phyloP scores from a whole-genome alignment of 2,329 filamentous ascomycete genomes.

The Sclerotinia trifoliorum region DNA sequence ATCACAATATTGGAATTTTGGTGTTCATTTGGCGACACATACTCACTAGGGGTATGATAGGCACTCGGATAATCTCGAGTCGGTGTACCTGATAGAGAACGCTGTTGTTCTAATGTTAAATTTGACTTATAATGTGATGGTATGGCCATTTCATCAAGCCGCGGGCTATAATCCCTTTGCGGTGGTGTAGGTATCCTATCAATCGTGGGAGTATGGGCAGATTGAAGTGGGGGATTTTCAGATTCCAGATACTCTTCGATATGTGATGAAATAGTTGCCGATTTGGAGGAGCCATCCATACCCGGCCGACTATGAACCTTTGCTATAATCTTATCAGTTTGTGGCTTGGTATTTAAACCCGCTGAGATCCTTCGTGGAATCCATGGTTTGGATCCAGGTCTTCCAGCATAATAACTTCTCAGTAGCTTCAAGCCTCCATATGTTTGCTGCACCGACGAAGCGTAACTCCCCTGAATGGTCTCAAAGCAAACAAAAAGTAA shows the following conservation, averaged over 20 bases:
- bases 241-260: constrained; percentile 33
- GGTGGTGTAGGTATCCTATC: constrained; percentile 12
- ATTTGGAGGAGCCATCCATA: constrained; percentile 28
- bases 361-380: constrained; percentile 25
- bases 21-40: background rate
- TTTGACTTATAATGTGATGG: constrained; percentile 21
- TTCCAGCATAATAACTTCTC: constrained; percentile 43
- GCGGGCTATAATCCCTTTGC: constrained; percentile 14
- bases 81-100: constrained; percentile 14
- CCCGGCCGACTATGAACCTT: constrained; percentile 28
- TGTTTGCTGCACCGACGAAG: constrained; percentile 59
- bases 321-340: constrained; percentile 23
- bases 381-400: constrained; percentile 29
- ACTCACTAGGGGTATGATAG: constrained; percentile 16
- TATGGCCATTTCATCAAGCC: constrained; percentile 10
- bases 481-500: constrained; percentile 39
- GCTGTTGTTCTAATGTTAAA: constrained; percentile 25
- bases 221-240: constrained; percentile 19
- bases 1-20: background rate
- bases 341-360: constrained; percentile 6
- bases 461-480: constrained; percentile 48
- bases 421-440: constrained; percentile 57
- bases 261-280: constrained; percentile 29
- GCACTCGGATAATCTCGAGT: constrained; percentile 3
- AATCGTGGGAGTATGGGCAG: background rate